Evolutionary conservation across 176 grass and related monocot species (phyloP).

Genomic region (Carex littledalei): DNA sequence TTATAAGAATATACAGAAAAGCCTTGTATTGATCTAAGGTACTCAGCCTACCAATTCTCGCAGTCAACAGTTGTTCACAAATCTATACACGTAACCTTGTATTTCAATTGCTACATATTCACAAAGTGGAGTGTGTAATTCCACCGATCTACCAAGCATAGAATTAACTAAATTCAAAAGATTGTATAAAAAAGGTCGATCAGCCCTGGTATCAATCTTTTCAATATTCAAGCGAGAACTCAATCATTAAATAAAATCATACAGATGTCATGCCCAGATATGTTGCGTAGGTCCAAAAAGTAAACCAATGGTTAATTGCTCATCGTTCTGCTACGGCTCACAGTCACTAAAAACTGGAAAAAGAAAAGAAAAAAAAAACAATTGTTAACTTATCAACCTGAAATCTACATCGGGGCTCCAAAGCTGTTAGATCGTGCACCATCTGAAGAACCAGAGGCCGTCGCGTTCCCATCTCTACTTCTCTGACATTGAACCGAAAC

Average conservation of each 20-base stretch:
- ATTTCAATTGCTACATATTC: not conserved
- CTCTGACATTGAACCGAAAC: slow-evolving; percentile 95
- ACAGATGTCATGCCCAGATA: not conserved
- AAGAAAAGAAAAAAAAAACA: not conserved
- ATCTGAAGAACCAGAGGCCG: slow-evolving; percentile 96
- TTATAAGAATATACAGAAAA: no score
- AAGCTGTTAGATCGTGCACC: slow-evolving; percentile 79
- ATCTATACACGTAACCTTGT: not conserved
- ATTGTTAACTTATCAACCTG: slow-evolving; percentile 39
- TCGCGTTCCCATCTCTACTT: slow-evolving; percentile 98
- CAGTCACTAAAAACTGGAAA: not conserved
- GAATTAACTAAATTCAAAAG: not conserved
- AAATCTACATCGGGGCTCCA: slow-evolving; percentile 92
- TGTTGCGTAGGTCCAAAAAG: not conserved
- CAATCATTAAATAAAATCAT: not conserved
- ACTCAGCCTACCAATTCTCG: not conserved
- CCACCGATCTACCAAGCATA: not conserved
- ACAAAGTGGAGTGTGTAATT: not conserved
- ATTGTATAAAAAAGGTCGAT: not conserved
- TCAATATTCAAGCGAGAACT: not conserved
- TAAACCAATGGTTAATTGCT: not conserved
- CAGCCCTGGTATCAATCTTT: not conserved
- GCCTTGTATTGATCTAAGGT: not conserved
- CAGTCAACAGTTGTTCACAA: not conserved
- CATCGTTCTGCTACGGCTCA: not conserved